phyloP scores from a whole-genome alignment of 2,329 filamentous ascomycete species.

The Penicillium janthinellum region DNA sequence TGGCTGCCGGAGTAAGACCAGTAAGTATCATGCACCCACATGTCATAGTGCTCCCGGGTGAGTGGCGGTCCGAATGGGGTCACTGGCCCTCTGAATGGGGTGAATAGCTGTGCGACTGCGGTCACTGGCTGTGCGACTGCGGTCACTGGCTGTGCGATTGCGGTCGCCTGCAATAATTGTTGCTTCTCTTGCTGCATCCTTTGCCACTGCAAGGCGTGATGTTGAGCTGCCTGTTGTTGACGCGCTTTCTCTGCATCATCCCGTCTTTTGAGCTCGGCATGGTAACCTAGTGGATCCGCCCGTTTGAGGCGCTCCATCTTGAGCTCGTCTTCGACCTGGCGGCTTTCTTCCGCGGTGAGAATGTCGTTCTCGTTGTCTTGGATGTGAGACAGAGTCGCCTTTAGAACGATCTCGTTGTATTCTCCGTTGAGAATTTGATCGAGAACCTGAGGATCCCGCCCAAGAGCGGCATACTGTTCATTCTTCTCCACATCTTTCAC shows the following conservation, averaged over 20 bases:
- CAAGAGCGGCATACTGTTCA: slow-evolving; percentile 56
- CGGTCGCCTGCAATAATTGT: neutral
- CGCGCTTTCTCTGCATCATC: neutral
- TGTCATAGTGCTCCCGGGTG: too few species aligned
- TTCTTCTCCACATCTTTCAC: slow-evolving; percentile 57
- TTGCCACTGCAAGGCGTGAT: neutral
- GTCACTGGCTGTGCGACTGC: too few species aligned
- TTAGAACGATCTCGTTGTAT: slow-evolving; percentile 31
- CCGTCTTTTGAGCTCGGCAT: neutral
- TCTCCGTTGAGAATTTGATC: slow-evolving; percentile 54
- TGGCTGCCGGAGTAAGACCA: too few species aligned
- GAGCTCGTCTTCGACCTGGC: slow-evolving; percentile 54
- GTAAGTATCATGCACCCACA: too few species aligned
- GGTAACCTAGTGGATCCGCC: neutral
- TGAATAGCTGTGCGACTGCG: neutral
- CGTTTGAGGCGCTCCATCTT: slow-evolving; percentile 41
- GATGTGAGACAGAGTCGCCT: slow-evolving; percentile 69
- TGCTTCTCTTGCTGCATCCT: neutral
- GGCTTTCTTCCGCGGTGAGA: slow-evolving; percentile 63
- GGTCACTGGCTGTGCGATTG: neutral
- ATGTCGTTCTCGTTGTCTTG: slow-evolving; percentile 67
- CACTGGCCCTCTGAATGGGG: too few species aligned
- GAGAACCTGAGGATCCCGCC: slow-evolving; percentile 61
- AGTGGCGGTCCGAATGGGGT: too few species aligned
- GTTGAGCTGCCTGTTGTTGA: neutral